These are phyloP conservation scores for Phytopythium litorale DNA, from an alignment of 352 stramenopile genomes.

Conservation along the genomic window DNA sequence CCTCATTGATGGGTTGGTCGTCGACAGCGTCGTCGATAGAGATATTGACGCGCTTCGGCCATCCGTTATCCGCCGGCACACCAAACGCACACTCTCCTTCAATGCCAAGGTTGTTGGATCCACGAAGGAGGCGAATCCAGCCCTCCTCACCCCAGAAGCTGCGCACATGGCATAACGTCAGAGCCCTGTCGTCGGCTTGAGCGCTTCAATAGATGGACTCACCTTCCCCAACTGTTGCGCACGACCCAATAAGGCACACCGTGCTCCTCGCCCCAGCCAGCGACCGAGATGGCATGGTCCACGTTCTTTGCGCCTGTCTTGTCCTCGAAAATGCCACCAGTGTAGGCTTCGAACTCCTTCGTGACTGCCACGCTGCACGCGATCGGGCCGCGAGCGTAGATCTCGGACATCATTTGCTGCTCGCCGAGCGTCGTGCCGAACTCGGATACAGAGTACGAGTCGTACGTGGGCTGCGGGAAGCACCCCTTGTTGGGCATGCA, in stretches of 20 bases:
- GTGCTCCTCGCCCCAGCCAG: conserved; percentile 92
- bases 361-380: conserved; percentile 92
- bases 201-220: background rate
- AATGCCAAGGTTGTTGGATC: conserved; percentile 92
- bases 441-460: conserved; percentile 95
- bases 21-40: background rate
- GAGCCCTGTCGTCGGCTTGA: conserved; percentile 9
- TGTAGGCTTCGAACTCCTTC: conserved; percentile 89
- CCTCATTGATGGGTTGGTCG: conserved; percentile 4
- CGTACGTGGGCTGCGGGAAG: conserved; percentile 89
- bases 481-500: conserved; percentile 81
- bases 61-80: conserved; percentile 78
- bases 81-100: conserved; percentile 93
- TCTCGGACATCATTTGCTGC: conserved; percentile 95
- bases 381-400: conserved; percentile 94
- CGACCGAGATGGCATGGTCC: conserved; percentile 94
- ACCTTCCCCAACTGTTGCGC: conserved; percentile 90
- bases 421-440: conserved; percentile 91
- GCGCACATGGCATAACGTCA: background rate
- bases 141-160: conserved; percentile 95
- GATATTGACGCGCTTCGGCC: conserved; percentile 47
- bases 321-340: conserved; percentile 91
- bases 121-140: conserved; percentile 92
- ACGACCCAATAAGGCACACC: conserved; percentile 94
- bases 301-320: conserved; percentile 74